phyloP scores from a whole-genome alignment of 169 alveolate genomes.

The Plasmodium gonderi region DNA sequence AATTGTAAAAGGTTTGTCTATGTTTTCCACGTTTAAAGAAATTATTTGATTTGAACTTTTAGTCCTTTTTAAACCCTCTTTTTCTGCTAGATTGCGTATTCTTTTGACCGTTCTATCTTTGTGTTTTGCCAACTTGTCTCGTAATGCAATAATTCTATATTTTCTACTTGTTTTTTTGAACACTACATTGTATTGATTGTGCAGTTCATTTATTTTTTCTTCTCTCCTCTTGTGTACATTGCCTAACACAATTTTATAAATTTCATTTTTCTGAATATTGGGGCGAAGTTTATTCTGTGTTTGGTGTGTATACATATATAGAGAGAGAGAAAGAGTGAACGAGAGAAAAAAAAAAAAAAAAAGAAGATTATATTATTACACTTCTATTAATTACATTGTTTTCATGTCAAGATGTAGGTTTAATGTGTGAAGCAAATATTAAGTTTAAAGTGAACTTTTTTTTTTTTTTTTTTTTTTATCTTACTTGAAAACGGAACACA shows the following conservation, averaged over 20 bases:
- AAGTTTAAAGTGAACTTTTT: background rate
- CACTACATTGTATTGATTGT: background rate
- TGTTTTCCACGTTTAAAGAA: background rate
- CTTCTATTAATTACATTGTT: background rate
- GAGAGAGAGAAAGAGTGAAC: background rate
- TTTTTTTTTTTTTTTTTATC: background rate
- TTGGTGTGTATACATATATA: background rate
- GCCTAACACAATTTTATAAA: background rate
- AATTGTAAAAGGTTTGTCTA: background rate
- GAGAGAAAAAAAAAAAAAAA: background rate
- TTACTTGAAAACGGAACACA: background rate
- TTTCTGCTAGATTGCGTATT: background rate
- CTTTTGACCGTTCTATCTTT: background rate
- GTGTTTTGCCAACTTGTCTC: background rate
- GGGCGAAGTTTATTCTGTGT: background rate
- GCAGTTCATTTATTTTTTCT: too few relatives aligned
- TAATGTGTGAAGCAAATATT: background rate
- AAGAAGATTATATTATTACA: background rate
- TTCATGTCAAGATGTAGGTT: background rate
- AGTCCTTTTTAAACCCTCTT: background rate
- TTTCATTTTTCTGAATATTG: background rate
- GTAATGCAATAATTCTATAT: background rate
- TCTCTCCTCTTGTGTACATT: background rate
- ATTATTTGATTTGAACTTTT: background rate
- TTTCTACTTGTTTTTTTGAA: background rate